Evolutionary conservation across 805 yeast species (phyloP), one percentile per base, ranked within the genome.

Genomic region (Candida hungchunana): DNA sequence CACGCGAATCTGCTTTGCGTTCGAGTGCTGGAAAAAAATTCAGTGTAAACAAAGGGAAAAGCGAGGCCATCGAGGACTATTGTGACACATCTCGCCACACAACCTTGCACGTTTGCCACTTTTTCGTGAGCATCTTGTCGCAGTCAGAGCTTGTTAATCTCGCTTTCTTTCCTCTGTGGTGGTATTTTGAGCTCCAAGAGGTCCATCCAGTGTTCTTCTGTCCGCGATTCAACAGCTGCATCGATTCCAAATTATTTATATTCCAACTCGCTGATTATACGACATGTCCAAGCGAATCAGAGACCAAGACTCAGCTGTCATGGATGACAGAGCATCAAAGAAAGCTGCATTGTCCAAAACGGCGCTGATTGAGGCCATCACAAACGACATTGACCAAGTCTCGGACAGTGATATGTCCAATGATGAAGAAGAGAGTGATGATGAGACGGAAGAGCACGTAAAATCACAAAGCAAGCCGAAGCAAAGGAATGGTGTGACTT

Each of bases 401-500:
- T 24, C 34, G 1, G 29, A 19, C 19, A 29, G 26, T 13, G 20
- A 14, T 7, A 4, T 9, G 16, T 29, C 16, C 12, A 36, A 34
- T 7, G 46, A 43, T 16, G 44, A 37, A 7, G 50, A 42, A 17
- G 53, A 51, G 15, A 56, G 47, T 11, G 60, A 54, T 9, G 61
- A 48, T 14, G 54, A 49, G 14, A 63, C 51, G 9, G 63, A 55
- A 4, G 60, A 47, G 6, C 62, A 50, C 7, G 37, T 14, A 11
- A 13, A 10, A 7, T 7, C 27, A 25, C n/a, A 13, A 7, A 7
- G 8, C 10, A 25, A 25, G 7, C 8, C 16, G 15, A 9, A 13
- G 27, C 15, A 9, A 11, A 25, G n/a, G 15, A 25, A 25, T 7
- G 15, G 16, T 12, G 16, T 26, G 8, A 51, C 77, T 17, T 64